Evolutionary conservation across 2,329 filamentous ascomycete genomes (phyloP), one percentile per base, ranked within the genome.

Genomic region (Dryadomyces quercus-mongolicae): DNA sequence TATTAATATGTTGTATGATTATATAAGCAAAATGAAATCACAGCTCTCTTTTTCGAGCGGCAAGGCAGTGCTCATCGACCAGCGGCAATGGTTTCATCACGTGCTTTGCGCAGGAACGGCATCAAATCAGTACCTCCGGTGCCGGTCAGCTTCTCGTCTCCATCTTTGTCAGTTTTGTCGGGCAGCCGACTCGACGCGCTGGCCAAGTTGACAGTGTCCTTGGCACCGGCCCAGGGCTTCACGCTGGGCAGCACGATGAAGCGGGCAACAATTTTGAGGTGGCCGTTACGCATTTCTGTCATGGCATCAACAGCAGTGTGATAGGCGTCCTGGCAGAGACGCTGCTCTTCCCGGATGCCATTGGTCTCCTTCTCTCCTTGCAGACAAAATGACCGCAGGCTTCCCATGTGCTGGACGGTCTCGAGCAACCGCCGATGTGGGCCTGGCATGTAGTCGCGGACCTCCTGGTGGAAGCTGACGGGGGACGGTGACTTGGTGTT

Each of bases 371-470:
- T 82, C 68, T 60, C 20, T 25, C 60, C 72, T 65, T 58, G 64
- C 65, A 76, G 64, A 70, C 80, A 88, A 54, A 85, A 85, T 47
- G 82, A 75, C 51, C 83, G 82, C 60, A 95, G 85, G 62, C 89
- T 94, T 21, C 86, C 80, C 53, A 88, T 79, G 5, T 74, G 74
- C 46, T 78, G 75, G 7, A 93, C 78, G 49, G 86, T 77, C 54
- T 84, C 75, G 1, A 97, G 74, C 68, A 97, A 95, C 2, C 81
- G 77, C 2, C 85, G 78, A 65, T 97, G 92, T 0, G 82, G 80
- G 0, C 86, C 87, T 0, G 91, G 91, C 91, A 96, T 97, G 70
- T 96, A 96, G 40, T 78, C 78, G 52, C 89, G 81, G 73, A 96
- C 92, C 61, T 95, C 76, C 56, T 77, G 64, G 62, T 78, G 76